Evolutionary conservation across 768 basidiomycete genomes (phyloP).

Genomic region (Chalciporus chontae): DNA sequence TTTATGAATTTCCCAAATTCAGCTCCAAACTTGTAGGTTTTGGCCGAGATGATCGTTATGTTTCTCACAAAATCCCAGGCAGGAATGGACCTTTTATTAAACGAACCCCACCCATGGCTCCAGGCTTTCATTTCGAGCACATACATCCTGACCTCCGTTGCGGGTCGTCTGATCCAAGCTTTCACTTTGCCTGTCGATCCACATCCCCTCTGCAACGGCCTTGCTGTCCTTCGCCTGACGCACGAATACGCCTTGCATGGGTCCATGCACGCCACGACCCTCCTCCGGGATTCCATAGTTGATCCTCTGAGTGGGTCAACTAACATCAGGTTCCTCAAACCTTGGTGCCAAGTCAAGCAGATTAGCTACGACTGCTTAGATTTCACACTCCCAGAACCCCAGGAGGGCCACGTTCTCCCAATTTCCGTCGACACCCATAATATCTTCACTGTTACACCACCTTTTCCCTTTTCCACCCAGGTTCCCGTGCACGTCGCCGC

Average conservation of each 20-base stretch:
- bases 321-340: not conserved
- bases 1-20: not conserved
- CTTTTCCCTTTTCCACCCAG: no score
- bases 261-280: not conserved
- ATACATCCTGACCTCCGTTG: not conserved
- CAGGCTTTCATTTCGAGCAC: no score
- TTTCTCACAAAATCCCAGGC: not conserved
- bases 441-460: not conserved
- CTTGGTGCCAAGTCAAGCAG: no score
- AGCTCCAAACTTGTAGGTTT: no score
- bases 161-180: not conserved
- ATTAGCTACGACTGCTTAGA: not conserved
- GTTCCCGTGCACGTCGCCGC: not conserved
- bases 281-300: not conserved
- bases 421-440: not conserved
- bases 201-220: not conserved
- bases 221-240: not conserved
- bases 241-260: not conserved
- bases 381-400: not conserved
- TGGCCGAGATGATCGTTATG: conserved; percentile 12
- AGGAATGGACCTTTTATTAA: no score
- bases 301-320: not conserved
- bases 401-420: not conserved
- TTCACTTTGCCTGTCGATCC: not conserved
- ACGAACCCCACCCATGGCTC: not conserved